Evolutionary conservation across 2,329 filamentous ascomycete genomes (phyloP), one percentile per base, ranked within the genome.

Genomic region (Beauveria pseudobassiana): DNA sequence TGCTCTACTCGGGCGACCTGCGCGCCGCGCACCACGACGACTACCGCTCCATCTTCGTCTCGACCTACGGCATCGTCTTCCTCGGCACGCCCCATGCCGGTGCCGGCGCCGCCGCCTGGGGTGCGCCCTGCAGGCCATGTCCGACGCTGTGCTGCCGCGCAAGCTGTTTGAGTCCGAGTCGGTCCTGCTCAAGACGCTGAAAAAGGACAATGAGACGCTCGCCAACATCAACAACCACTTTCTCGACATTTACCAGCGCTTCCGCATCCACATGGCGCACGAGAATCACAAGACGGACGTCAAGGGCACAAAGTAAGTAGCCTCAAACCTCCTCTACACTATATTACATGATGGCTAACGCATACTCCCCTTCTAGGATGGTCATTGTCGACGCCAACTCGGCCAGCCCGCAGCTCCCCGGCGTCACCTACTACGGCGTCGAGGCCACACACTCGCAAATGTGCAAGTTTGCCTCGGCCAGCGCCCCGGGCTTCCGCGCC

Each of bases 71-170:
- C 26, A 83, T 92, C 62, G 79, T 92, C 40, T 93, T 93, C 70
- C 79, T 93, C 30, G 89, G 89, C 16, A 93, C 89, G 16, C 89
- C 89, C 7, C 89, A 92, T 71, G 84, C 81, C 20, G 89, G 88
- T 9, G 85, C 87, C 1, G 86, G 87, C 64, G 74, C 87, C 2
- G 88, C 88, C 1, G 81, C 83, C 67, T 90, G 87, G 87, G 84
- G 0, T 74, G 81, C 12, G 76, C 88, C 60, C 75, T 91, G 40
- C 87, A 91, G 72, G 82, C 80, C 65, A 88, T 91, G 77, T 84
- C 85, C 56, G 81, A 82, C 59, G 81, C 82, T 0, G 79, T 90
- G 18, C 71, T 90, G 12, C 87, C 88, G 0, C 86, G 80, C 70
- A 85, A 82, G 65, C 74, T 90, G 56, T 81, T 91, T 66, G 85